A percentile compares a stretch with the other conserved stretches of the same genome.
These are phyloP conservation scores for Candida glaebosa DNA, from an alignment of 805 yeast species.

Conservation along the genomic window DNA sequence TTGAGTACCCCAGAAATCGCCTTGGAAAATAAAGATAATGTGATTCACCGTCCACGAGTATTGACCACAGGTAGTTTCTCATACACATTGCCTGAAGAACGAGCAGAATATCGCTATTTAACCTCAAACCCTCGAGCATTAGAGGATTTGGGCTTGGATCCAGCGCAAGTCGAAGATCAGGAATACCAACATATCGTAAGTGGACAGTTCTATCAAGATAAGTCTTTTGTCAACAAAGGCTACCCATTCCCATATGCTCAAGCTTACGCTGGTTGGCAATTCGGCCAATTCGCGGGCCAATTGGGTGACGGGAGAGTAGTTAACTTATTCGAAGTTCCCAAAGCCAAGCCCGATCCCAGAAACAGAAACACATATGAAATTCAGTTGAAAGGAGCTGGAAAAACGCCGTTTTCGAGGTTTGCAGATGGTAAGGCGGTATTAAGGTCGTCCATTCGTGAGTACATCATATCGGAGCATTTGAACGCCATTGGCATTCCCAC, in stretches of 20 bases:
- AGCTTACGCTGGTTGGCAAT: conserved; percentile 94
- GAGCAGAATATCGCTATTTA: conserved; percentile 52
- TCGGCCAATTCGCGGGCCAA: conserved; percentile 96
- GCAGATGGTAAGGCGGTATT: conserved; percentile 96
- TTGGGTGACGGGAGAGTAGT: conserved; percentile 93
- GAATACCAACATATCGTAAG: conserved; percentile 53
- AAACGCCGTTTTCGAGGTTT: conserved; percentile 88
- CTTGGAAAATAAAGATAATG: conserved; percentile 22
- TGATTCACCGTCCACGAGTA: conserved; percentile 35
- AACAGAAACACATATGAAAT: conserved; percentile 52
- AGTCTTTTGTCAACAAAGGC: conserved; percentile 17
- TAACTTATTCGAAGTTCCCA: conserved; percentile 69
- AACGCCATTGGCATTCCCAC: conserved; percentile 82
- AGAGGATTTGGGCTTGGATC: conserved; percentile 53
- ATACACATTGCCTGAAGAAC: conserved; percentile 63
- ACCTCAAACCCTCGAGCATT: conserved; percentile 60
- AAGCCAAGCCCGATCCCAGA: conserved; percentile 17
- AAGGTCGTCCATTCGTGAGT: conserved; percentile 85
- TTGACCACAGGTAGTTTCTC: conserved; percentile 63
- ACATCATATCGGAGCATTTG: conserved; percentile 77
- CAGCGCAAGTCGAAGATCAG: conserved; percentile 35
- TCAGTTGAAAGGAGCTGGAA: conserved; percentile 90
- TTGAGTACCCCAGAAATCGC: conserved; percentile 27
- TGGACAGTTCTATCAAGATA: conserved; percentile 49
- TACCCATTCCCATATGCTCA: conserved; percentile 77